Percentiles rank a stretch among this genome's conserved stretches.
Conservation (phyloP, 495 filamentous ascomycete genomes). For the Darksidea phi region DNA sequence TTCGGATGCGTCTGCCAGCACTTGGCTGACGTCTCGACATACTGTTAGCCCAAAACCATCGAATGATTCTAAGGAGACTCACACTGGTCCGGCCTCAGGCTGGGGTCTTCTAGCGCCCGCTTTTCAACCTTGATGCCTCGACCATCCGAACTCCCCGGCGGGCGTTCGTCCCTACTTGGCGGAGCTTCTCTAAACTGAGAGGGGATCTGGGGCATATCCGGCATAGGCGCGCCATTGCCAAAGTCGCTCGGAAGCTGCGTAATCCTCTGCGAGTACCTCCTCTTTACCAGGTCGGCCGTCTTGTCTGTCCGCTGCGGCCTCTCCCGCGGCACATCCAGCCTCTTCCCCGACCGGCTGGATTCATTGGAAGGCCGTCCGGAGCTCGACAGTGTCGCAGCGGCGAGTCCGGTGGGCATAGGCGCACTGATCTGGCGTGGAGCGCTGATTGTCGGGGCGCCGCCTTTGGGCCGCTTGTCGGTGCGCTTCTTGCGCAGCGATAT, state of each 20-base stretch:
- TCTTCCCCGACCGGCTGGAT: constrained; percentile 15
- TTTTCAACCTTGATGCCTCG: constrained; percentile 60
- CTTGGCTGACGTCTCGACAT: constrained; percentile 64
- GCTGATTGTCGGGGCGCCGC: constrained; percentile 63
- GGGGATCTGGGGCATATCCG: constrained; percentile 57
- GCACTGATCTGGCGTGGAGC: constrained; percentile 77
- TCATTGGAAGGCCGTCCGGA: constrained; percentile 26
- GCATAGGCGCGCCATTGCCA: constrained; percentile 63
- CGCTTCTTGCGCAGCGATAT: constrained; percentile 89
- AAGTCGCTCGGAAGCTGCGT: constrained; percentile 69
- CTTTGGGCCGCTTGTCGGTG: constrained; percentile 49
- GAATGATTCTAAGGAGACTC: constrained; percentile 2
- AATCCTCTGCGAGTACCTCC: constrained; percentile 89
- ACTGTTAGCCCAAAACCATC: not conserved
- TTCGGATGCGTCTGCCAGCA: constrained; percentile 90
- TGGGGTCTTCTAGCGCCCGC: constrained; percentile 75
- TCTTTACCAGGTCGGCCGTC: constrained; percentile 91
- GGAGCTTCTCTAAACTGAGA: constrained; percentile 46
- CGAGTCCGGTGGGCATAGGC: constrained; percentile 38
- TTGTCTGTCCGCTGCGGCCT: constrained; percentile 40
- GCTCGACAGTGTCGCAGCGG: constrained; percentile 34
- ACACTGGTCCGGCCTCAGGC: constrained; percentile 64
- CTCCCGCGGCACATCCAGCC: constrained; percentile 35
- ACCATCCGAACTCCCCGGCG: constrained; percentile 44
- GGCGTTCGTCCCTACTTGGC: constrained; percentile 44